Evolutionary conservation across 768 basidiomycete genomes (phyloP), one percentile per base, ranked within the genome.

Genomic region (Suillus spraguei): DNA sequence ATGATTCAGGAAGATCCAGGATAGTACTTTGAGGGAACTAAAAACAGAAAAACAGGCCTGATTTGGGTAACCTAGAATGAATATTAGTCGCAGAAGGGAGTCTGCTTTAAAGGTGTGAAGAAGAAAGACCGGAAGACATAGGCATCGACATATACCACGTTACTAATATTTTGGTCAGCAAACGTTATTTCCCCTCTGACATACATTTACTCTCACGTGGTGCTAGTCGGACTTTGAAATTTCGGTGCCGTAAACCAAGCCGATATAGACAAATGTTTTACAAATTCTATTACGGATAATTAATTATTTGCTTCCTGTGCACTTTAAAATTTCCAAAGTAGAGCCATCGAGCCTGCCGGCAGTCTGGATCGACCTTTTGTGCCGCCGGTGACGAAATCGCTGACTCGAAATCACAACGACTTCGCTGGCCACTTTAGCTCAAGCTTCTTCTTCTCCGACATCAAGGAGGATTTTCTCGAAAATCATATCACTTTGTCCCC

Each of bases 11-110:
- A 56, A 58, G 62, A 56, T 61, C 36, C 35, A 64, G 28, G 65
- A 65, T 64, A 42, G 63, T 47, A 50, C 60, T 60, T 63, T 20
- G 65, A 59, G 65, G 16, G 67, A 20, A n/a, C 68, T 64, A 68
- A 63, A 69, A 68, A 39, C 50, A 38, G 61, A 28, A 20, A 64
- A 2, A 38, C 22, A 39, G 46, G 46, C 46, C 46, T 49, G n/a
- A 17, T 24, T 28, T n/a, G n/a, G 38, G 36, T 39, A 35, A 56
- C 9, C 38, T 39, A 56, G 24, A 28, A 38, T n/a, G 38, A 24
- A 6, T 56, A 16, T 17, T 39, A 1, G 53, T 13, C 49, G 5
- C 49, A 49, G 49, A 49, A 49, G 49, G 49, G 49, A 8, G 35
- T 20, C 55, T 56, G 24, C 9, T 20, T 39, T 6, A 58, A 58